Evolutionary conservation across 2,329 filamentous ascomycete species (phyloP), one percentile per base, ranked within the genome.

Genomic region (Triangularia verruculosa): DNA sequence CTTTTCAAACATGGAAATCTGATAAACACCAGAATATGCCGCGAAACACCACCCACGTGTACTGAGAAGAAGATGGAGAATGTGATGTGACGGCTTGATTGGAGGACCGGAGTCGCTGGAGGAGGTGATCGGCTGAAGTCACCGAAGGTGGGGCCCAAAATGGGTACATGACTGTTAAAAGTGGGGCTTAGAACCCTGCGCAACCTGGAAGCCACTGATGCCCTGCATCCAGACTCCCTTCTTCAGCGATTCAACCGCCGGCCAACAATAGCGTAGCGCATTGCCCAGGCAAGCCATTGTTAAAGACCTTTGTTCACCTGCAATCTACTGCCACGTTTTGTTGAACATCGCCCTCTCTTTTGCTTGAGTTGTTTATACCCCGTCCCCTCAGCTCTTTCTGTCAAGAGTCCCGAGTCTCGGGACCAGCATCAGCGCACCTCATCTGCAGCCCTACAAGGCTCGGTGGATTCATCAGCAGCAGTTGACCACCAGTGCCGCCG

Each of bases 281-380:
- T 59, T 52, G 57, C n/a, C n/a, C n/a, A n/a, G n/a, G 57, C 57
- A 59, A 51, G 57, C 57, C 47, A 30, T 59, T 59, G 57, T 59
- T 39, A 52, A n/a, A 27, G 27, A 52, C 57, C 57, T 34, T 22
- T 47, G 57, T 13, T 25, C 34, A 59, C 57, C 34, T 39, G 17
- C 27, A 27, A 24, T 59, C 28, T 30, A 54, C 22, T 39, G 28
- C 55, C 24, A 30, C 25, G 25, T 28, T 27, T 59, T 59, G n/a
- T n/a, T 59, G 34, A 25, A 52, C 24, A 17, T 28, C 27, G 4
- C 34, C 20, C 15, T 28, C 13, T 57, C 32, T 59, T 32, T 30
- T 4, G 27, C 13, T n/a, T 28, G 13, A 39, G 34, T 28, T 59
- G 22, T 17, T 58, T 47, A 24, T 15, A 27, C 17, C 17, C 22